Base-by-base conservation (phyloP, 2,329 filamentous ascomycete genomes). In the Plectosphaerella sp. region DNA sequence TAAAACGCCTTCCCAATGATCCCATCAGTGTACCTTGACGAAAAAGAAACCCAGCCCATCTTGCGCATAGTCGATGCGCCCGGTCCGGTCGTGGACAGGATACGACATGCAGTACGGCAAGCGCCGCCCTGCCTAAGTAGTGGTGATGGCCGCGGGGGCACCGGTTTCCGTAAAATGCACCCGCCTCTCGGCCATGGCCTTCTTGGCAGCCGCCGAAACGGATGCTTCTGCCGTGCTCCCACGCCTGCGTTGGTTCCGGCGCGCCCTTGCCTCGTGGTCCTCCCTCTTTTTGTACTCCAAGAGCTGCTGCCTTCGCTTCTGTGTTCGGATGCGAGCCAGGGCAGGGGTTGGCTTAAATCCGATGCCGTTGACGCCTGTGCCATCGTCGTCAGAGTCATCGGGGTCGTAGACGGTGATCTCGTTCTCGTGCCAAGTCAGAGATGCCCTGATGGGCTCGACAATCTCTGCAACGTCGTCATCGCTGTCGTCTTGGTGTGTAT, bases 371-470 rank as follows among this genome's bases (percentile, higher is more conserved):
- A 87, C 82, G 20, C 84, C 84, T 4, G 78, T 80, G 48, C 84
- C 84, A 61, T 87, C 84, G 60, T 87, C 84, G 56, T 87, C 83
- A 56, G 79, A 75, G 61, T 87, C 84, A 41, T 82, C 72, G 1
- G 82, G 80, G 58, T 86, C 79, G 64, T 86, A 84, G 25, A 86
- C 74, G 2, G 84, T 87, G 54, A 87, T 87, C 62, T 87, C 84
- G 58, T 86, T 79, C 57, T 86, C 82, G 59, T 83, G 82, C 84
- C 84, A 87, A 2, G 84, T 87, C 49, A 86, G 70, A 3, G 81
- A 76, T 7, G 82, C 81, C 36, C 82, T 74, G 10, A 83, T 62
- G 0, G 80, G 79, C 51, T 83, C 80, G 49, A 74, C 67, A 25
- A 80, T 65, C 51, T 55, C 50, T 36, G 49, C 59, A 12, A 63